Evolutionary conservation across 331 rosid genomes (phyloP), one percentile per base, ranked within the genome.

Genomic region (Rosa hybrid): DNA sequence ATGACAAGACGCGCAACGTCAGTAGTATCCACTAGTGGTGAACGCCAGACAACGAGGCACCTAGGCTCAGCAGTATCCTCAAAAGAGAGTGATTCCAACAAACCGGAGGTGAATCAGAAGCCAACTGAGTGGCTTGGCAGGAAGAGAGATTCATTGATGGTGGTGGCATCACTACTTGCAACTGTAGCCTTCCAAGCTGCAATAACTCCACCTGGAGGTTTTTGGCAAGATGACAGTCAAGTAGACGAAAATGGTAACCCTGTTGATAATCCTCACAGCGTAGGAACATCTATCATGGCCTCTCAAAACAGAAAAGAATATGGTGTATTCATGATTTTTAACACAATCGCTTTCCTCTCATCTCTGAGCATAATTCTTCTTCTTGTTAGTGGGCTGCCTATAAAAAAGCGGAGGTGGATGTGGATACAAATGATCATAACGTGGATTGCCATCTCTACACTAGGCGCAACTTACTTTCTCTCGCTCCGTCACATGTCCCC

Each of bases 391-490:
- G 84, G 84, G 50, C 65, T 81, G 60, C 84, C 84, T 17, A 75
- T 81, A 54, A 81, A 67, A 21, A 73, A 74, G 68, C 44, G 83
- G 10, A 68, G 81, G 41, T 83, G 86, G 86, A 69, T 83, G 81
- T 79, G 86, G 86, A 83, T 83, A 68, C 83, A 83, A 44, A 83
- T 83, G 86, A 73, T 83, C 39, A 71, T 74, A 65, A 51, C 80
- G 81, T 84, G 87, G 87, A 16, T 84, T 60, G 81, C 87, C 30
- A 72, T 80, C 56, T 63, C 79, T 51, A 71, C 87, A 6, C 79
- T 42, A 76, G 87, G 76, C 6, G 25, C 42, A 67, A 83, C 86
- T 14, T 83, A 75, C 59, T 83, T 83, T 11, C 20, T 83, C 78
- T 6, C 86, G 12, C 49, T 83, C 54, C 76, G 78, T 62, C 46